These are phyloP conservation scores for Colletotrichum sp. DNA, from an alignment of 2,329 filamentous ascomycete species.

Conservation along the genomic window DNA sequence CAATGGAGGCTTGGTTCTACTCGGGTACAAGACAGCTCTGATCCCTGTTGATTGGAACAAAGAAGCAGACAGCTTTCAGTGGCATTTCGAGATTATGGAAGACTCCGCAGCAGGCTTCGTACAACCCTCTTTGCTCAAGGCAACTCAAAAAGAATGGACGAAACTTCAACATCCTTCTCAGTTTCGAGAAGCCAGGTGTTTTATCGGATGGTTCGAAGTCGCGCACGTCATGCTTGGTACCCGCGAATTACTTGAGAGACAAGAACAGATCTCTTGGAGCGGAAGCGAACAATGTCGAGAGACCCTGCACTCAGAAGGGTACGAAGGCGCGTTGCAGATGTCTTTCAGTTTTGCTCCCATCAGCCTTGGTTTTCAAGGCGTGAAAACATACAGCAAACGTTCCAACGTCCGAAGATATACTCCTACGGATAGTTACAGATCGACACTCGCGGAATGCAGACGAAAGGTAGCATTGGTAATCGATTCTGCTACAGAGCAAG, in stretches of 20 bases:
- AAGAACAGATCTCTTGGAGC: background rate
- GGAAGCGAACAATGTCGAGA: background rate
- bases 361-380: background rate
- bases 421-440: background rate
- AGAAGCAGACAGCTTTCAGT: background rate
- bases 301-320: background rate
- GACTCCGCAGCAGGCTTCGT: background rate
- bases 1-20: background rate
- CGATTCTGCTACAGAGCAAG: background rate
- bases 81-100: background rate
- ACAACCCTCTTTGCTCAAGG: background rate
- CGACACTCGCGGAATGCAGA: background rate
- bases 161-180: background rate
- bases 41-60: background rate
- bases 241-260: background rate
- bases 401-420: background rate
- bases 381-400: background rate
- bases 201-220: background rate
- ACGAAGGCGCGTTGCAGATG: background rate
- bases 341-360: background rate
- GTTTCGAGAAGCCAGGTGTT: background rate
- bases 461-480: background rate
- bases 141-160: background rate
- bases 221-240: background rate
- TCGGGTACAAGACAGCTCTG: background rate